Evolutionary conservation across 1,284 basidiomycete species (phyloP), one percentile per base, ranked within the genome.

Genomic region (Fomes fomentarius): DNA sequence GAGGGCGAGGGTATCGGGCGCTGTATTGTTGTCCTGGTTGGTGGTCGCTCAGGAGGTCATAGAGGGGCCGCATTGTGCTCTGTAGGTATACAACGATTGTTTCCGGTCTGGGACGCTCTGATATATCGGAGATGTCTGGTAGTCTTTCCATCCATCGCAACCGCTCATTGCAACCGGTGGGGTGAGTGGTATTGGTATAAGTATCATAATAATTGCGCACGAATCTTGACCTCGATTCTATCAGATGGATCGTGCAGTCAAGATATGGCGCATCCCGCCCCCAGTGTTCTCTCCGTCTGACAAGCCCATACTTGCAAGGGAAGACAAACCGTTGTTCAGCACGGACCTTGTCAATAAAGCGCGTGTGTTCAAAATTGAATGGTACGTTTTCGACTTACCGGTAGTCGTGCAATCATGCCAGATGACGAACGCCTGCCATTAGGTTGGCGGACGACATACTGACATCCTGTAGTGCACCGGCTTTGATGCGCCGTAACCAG

Each of bases 321-420:
- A 87, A 67, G 88, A 91, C 57, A 91, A 89, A 57, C 88, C 89
- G 0, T 64, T 91, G 1, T 91, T 90, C 63, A 86, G 82, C 60
- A 86, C 79, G 42, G 75, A 80, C 21, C 71, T 75, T 24, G 76
- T 91, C 11, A 88, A 90, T 60, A 81, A 80, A 60, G 80, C 85
- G n/a, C 76, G 83, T 12, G 79, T 89, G 1, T 64, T 84, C 17
- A 86, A 85, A 2, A 72, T 91, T 1, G 68, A 74, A 33, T 91
- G 89, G 89, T 85, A 58, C 22, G 70, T 49, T 10, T 19, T 17
- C 40, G 2, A n/a, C 56, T 47, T n/a, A n/a, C n/a, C n/a, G n/a
- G n/a, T n/a, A n/a, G n/a, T n/a, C n/a, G n/a, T n/a, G n/a, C n/a
- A 11, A 28, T 25, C 40, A 7, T 11, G 35, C 35, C 17, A 31